These are phyloP conservation scores for Fistulinella prunicolor DNA, from an alignment of 768 basidiomycete genomes.

Conservation along the genomic window DNA sequence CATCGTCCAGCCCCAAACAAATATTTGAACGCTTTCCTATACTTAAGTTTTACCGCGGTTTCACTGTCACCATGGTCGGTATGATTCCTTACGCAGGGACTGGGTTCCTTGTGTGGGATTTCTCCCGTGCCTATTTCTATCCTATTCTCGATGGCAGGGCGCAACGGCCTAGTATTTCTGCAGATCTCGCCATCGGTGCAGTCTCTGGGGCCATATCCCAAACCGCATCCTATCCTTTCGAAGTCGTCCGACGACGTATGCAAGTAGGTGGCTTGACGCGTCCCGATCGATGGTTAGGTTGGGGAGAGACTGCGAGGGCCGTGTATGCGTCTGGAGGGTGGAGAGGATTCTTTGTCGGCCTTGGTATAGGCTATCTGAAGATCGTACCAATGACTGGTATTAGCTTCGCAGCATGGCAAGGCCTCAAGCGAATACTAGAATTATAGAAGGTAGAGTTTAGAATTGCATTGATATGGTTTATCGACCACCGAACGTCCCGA, in stretches of 20 bases:
- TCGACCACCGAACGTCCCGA: neutral
- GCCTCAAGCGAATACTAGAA: conserved; percentile 28
- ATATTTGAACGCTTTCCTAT: conserved; percentile 63
- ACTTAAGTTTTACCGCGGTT: conserved; percentile 96
- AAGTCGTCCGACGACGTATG: conserved; percentile 89
- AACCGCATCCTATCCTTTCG: conserved; percentile 92
- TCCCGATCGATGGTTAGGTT: conserved; percentile 74
- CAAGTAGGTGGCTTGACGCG: conserved; percentile 86
- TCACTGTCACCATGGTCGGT: conserved; percentile 85
- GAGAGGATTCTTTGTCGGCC: conserved; percentile 88
- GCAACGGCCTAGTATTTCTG: conserved; percentile 40
- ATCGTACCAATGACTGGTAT: conserved; percentile 95
- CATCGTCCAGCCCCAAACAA: conserved; percentile 23
- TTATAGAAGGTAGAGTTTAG: conserved; percentile 22
- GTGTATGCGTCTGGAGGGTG: conserved; percentile 72
- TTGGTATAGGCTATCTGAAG: conserved; percentile 91
- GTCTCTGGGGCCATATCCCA: conserved; percentile 82
- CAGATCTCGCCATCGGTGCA: conserved; percentile 82
- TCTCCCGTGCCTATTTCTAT: conserved; percentile 57
- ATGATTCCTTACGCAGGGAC: conserved; percentile 97
- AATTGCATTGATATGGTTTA: neutral
- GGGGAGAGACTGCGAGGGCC: conserved; percentile 67
- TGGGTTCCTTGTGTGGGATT: conserved; percentile 91
- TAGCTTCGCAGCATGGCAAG: conserved; percentile 88
- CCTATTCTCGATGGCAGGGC: conserved; percentile 43